Base-by-base conservation (phyloP, 2,329 filamentous ascomycete genomes). In the Beauveria medogensis region DNA sequence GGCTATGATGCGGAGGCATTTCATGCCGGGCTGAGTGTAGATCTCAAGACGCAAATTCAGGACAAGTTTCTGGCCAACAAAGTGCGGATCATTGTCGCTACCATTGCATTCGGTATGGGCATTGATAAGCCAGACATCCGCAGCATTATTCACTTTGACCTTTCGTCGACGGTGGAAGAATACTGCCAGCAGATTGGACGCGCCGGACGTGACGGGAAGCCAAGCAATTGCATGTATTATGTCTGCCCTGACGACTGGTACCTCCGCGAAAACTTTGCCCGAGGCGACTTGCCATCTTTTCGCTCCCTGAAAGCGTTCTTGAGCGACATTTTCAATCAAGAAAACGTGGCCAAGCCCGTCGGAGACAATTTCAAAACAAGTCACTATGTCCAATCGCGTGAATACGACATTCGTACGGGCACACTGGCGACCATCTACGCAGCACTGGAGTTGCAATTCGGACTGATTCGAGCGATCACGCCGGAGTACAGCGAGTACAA, bases 101-200 rank as follows among this genome's bases (percentile, higher is more conserved):
- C 82, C 0, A 83, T 84, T 46, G 82, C 82, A 1, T 84, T 84
- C 55, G 82, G 82, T 0, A 84, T 84, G 82, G 82, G 82, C 0
- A 83, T 84, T 20, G 82, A 84, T 66, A 84, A 84, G 63, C 63
- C 74, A 40, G 74, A 81, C 54, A 83, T 84, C 46, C 75, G 82
- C 7, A 83, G 81, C 61, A 75, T 84, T 40, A 66, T 83, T 10
- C 81, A 84, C 63, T 82, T 76, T 65, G 78, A 80, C 55, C 69
- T 82, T 3, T 73, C 82, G 0, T 75, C 72, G 59, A 82, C 78
- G 8, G 69, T 84, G 1, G 82, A 84, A 64, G 80, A 81, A 30
- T 84, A 84, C 65, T 82, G 80, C 52, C 82, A 84, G 59, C 80
- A 84, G 63, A 78, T 84, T 52, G 82, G 82, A 3, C 77, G 82